These are phyloP conservation scores for Ustilago lituana DNA, from an alignment of 1,284 basidiomycete genomes.

Conservation along the genomic window DNA sequence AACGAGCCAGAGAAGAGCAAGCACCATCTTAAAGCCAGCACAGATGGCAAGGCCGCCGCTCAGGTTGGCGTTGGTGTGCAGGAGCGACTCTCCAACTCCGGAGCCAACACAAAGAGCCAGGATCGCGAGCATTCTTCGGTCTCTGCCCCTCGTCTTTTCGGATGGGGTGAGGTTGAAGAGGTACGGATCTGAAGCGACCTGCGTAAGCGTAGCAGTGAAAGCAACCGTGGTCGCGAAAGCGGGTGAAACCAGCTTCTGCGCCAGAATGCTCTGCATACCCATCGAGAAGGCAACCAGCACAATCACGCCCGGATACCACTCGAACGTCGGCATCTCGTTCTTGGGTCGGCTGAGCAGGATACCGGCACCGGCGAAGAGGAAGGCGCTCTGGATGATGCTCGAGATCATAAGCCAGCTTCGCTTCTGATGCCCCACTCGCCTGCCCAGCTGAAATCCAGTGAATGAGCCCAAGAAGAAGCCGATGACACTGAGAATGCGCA, in stretches of 20 bases:
- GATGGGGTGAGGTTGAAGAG: conserved; percentile 49
- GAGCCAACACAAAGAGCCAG: conserved; percentile 49
- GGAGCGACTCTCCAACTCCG: conserved; percentile 54
- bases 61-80: conserved; percentile 46
- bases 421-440: conserved; percentile 45
- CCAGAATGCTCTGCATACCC: conserved; percentile 57
- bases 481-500: conserved; percentile 45
- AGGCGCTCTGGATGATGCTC: conserved; percentile 50
- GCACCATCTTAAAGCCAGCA: conserved; percentile 52
- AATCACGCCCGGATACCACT: conserved; percentile 52
- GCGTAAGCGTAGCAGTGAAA: conserved; percentile 60
- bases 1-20: conserved; percentile 46
- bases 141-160: conserved; percentile 44
- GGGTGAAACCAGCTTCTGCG: conserved; percentile 58
- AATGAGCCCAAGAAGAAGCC: conserved; percentile 57
- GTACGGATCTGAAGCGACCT: conserved; percentile 60
- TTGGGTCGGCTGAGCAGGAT: conserved; percentile 54
- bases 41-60: conserved; percentile 49
- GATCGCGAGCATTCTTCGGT: conserved; percentile 51
- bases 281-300: conserved; percentile 49
- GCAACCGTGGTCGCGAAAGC: conserved; percentile 60
- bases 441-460: conserved; percentile 33
- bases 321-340: conserved; percentile 47
- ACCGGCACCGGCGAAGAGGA: conserved; percentile 51
- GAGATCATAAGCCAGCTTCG: conserved; percentile 46